Evolutionary conservation across 192 early-diverging fungal genomes (phyloP), one percentile per base, ranked within the genome.

Genomic region (Gryganskiella cystojenkinii): DNA sequence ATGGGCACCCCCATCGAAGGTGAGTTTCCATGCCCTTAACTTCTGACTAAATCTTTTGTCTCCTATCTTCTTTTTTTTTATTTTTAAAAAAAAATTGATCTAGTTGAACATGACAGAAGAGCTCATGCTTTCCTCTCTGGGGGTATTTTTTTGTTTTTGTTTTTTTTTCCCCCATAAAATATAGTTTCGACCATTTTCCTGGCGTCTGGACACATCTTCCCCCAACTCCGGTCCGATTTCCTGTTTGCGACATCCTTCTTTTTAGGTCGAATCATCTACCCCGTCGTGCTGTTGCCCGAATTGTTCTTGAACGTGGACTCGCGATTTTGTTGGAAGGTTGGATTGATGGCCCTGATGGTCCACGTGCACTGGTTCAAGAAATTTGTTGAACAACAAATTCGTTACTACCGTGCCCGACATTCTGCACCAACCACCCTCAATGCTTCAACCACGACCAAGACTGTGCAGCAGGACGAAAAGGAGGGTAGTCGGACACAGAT

Each of bases 161-260:
- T 27, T 46, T 37, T 35, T 28, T 35, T 44, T 27, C 22, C 13
- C 8, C 28, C 22, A 8, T 15, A n/a, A n/a, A n/a, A n/a, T n/a
- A 15, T 63, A 76, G 73, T 68, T 2, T 68, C 73, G n/a, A 76
- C 65, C 34, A 76, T 76, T 42, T 76, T 76, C 31, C 37, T 76
- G 34, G 64, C 73, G 8, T 30, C 60, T 20, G 73, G 73, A 43
- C 73, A 76, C 31, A 76, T 76, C 35, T 76, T 76, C 31, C 73
- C 73, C 3, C 35, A 50, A 13, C 65, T 76, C 13, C 64, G 73
- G 7, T 66, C 55, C 2, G 73, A 76, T 52, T 5, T 64, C 22
- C 22, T 76, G 22, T 76, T 76, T 52, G 73, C 65, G 22, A 58
- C 51, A 2, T 49, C 64, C 28, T 76, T 76, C 49, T 63, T 76